These are phyloP conservation scores for Solanum bulbocastanum DNA, from an alignment of 257 asterid species.

Conservation along the genomic window DNA sequence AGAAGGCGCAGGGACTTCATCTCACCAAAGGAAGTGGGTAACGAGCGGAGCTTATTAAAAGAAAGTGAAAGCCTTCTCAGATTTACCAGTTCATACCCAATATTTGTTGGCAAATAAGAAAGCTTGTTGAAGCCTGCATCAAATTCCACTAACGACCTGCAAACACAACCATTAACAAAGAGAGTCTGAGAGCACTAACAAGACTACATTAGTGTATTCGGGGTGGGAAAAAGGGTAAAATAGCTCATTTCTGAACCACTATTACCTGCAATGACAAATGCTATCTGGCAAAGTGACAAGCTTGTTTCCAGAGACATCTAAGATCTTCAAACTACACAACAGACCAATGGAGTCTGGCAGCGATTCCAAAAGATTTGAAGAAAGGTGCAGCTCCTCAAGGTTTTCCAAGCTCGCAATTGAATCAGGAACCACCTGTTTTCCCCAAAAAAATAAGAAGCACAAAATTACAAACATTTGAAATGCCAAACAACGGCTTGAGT, in stretches of 20 bases:
- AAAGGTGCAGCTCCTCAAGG: slow-evolving; percentile 74
- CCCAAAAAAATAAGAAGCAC: neutral
- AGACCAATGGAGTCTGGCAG: slow-evolving; percentile 77
- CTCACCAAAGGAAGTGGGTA: slow-evolving; percentile 77
- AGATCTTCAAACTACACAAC: slow-evolving; percentile 44
- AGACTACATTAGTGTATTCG: neutral
- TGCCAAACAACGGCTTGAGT: neutral
- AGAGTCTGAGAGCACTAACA: neutral
- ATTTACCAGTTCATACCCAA: slow-evolving; percentile 59
- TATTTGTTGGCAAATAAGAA: slow-evolving; percentile 74
- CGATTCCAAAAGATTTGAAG: slow-evolving; percentile 52
- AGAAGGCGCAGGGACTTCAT: slow-evolving; percentile 55
- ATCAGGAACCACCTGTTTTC: slow-evolving; percentile 63
- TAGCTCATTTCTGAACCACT: neutral
- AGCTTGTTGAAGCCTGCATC: slow-evolving; percentile 74
- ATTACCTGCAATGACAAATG: slow-evolving; percentile 80
- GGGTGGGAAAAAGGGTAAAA: neutral
- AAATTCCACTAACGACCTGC: slow-evolving; percentile 63
- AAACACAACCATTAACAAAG: slow-evolving; percentile 1
- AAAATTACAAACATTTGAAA: neutral
- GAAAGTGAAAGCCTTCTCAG: slow-evolving; percentile 46
- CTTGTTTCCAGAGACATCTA: slow-evolving; percentile 71
- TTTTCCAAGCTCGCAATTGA: slow-evolving; percentile 60
- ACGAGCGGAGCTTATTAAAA: slow-evolving; percentile 68
- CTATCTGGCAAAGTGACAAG: slow-evolving; percentile 75